Conservation (phyloP, 139 green algal species). For the Chlamydomonas asymmetrica region DNA sequence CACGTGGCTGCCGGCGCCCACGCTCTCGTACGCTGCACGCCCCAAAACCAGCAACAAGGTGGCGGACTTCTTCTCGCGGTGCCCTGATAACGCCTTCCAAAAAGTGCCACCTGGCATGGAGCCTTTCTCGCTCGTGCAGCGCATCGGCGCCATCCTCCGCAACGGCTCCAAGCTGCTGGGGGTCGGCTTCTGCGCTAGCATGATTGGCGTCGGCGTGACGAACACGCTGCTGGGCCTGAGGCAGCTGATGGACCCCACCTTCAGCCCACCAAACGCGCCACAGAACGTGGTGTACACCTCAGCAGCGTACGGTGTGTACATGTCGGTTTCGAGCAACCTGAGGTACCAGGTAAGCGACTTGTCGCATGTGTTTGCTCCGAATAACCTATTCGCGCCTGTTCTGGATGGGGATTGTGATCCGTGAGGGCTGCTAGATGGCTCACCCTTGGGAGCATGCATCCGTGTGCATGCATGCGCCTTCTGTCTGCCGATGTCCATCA, state of each 20-base stretch:
- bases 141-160: slow-evolving; percentile 71
- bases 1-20: slow-evolving; percentile 95
- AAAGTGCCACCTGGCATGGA: slow-evolving; percentile 63
- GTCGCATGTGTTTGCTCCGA: not conserved
- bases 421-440: not conserved
- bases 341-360: slow-evolving; percentile 53
- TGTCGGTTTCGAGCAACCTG: slow-evolving; percentile 91
- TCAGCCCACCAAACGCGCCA: slow-evolving; percentile 64
- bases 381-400: too few species aligned
- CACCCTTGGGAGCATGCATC: not conserved
- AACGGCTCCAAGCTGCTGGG: slow-evolving; percentile 92
- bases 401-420: too few species aligned
- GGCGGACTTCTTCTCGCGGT: slow-evolving; percentile 70
- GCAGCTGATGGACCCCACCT: slow-evolving; percentile 72
- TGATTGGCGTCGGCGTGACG: slow-evolving; percentile 87
- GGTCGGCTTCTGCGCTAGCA: slow-evolving; percentile 79
- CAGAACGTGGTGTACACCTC: slow-evolving; percentile 83
- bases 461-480: too few species aligned
- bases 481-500: too few species aligned
- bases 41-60: slow-evolving; percentile 27
- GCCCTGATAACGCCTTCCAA: slow-evolving; percentile 98
- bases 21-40: slow-evolving; percentile 55
- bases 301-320: slow-evolving; percentile 92
- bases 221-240: slow-evolving; percentile 77
- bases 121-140: slow-evolving; percentile 79